Evolutionary conservation across 2,329 filamentous ascomycete genomes (phyloP).

Genomic region (Colletotrichum lini): DNA sequence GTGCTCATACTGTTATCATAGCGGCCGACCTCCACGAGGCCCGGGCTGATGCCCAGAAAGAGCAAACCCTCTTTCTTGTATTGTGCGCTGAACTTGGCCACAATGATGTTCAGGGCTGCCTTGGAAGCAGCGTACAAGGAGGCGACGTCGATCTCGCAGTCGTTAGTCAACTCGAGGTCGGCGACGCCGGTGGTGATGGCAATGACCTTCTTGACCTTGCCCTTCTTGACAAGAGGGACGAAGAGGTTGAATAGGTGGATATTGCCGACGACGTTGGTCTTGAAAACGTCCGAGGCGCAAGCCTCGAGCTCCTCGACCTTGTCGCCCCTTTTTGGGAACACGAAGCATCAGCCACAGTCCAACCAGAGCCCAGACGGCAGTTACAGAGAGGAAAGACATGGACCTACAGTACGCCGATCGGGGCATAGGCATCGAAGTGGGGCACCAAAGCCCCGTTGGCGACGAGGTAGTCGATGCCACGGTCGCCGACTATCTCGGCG

Average conservation of each 20-base stretch:
- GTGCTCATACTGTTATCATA: not conserved
- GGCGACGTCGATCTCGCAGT: not conserved
- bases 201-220: constrained; percentile 46
- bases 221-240: constrained; percentile 65
- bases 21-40: constrained; percentile 62
- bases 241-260: constrained; percentile 68
- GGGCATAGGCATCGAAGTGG: not conserved
- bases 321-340: not conserved
- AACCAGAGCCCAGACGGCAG: not conserved
- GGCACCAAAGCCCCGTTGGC: not conserved
- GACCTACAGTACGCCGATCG: not conserved
- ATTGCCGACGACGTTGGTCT: constrained; percentile 65
- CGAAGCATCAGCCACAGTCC: not conserved
- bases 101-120: constrained; percentile 65
- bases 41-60: constrained; percentile 67
- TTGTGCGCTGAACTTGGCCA: constrained; percentile 67
- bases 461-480: not conserved
- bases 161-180: not conserved
- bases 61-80: constrained; percentile 65
- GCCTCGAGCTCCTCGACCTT: not conserved
- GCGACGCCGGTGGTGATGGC: not conserved
- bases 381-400: not conserved
- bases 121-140: constrained; percentile 63
- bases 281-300: constrained; percentile 13
- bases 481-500: not conserved